phyloP scores from a whole-genome alignment of 2,329 filamentous ascomycete species.

The Arthrobotrys sinensis region DNA sequence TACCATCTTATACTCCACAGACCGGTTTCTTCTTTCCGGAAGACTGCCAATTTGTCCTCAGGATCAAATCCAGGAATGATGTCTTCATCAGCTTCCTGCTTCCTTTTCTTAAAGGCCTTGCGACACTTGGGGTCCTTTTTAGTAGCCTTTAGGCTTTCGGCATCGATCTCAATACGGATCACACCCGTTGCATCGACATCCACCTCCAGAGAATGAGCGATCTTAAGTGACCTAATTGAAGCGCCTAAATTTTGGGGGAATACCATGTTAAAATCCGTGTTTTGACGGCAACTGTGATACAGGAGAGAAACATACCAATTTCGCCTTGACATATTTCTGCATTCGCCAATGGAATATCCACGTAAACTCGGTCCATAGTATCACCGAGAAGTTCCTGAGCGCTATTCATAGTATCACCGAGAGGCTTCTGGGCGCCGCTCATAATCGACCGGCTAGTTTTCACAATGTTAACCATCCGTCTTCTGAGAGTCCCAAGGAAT shows the following conservation, averaged over 20 bases:
- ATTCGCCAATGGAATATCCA: constrained; percentile 34
- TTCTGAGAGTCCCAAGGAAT: neutral
- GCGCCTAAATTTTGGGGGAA: constrained; percentile 34
- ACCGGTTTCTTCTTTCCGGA: constrained; percentile 22
- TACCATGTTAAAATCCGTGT: constrained; percentile 22
- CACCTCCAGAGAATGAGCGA: neutral
- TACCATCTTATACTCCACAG: constrained; percentile 40
- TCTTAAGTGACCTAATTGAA: constrained; percentile 17
- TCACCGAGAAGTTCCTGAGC: constrained; percentile 29
- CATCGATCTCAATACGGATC: constrained; percentile 33
- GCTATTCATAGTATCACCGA: neutral
- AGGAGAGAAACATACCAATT: constrained; percentile 32
- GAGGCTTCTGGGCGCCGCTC: constrained; percentile 23
- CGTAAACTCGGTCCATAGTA: constrained; percentile 4
- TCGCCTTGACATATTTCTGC: constrained; percentile 4
- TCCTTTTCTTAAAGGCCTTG: constrained; percentile 14
- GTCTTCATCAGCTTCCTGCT: neutral
- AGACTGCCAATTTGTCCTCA: constrained; percentile 18
- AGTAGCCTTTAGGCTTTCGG: constrained; percentile 31
- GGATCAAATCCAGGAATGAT: neutral
- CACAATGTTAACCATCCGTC: neutral
- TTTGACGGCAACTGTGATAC: constrained; percentile 10
- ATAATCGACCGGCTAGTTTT: constrained; percentile 1
- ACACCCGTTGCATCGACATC: constrained; percentile 6
- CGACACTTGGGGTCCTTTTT: constrained; percentile 22